These are phyloP conservation scores for Yamadazyma friedrichii DNA, from an alignment of 1,139 yeast species.

Conservation along the genomic window DNA sequence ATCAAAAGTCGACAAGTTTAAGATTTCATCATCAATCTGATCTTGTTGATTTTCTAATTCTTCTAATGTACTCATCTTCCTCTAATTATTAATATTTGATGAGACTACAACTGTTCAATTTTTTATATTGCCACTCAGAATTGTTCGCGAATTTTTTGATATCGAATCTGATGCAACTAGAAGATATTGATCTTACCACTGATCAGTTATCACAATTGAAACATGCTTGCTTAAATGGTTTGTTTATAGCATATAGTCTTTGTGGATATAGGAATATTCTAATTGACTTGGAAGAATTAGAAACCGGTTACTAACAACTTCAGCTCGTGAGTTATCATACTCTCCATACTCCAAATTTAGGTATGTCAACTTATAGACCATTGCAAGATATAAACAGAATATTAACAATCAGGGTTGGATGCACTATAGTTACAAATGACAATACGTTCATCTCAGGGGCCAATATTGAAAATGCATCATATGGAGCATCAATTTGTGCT, in stretches of 20 bases:
- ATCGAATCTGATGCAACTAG: conserved; percentile 5
- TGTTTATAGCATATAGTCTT: conserved; percentile 10
- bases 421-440: conserved; percentile 56
- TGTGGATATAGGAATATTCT: too few species aligned
- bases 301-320: conserved; percentile 5
- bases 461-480: conserved; percentile 90
- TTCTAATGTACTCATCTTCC: conserved; percentile 67
- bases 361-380: conserved; percentile 28
- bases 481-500: conserved; percentile 88
- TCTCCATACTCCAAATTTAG: conserved; percentile 82
- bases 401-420: conserved; percentile 66
- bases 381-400: conserved; percentile 1
- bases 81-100: too few species aligned
- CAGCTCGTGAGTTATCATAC: conserved; percentile 59
- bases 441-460: conserved; percentile 67
- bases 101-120: too few species aligned
- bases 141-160: conserved; percentile 1
- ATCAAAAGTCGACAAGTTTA: conserved; percentile 76
- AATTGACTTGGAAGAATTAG: too few species aligned
- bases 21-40: conserved; percentile 73
- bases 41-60: conserved; percentile 56
- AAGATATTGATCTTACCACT: conserved; percentile 10
- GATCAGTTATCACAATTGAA: conserved; percentile 27
- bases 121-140: conserved; percentile 6
- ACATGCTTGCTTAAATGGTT: conserved; percentile 29